Conservation (phyloP, 2,329 filamentous ascomycete species). For the Septoria petroselini region DNA sequence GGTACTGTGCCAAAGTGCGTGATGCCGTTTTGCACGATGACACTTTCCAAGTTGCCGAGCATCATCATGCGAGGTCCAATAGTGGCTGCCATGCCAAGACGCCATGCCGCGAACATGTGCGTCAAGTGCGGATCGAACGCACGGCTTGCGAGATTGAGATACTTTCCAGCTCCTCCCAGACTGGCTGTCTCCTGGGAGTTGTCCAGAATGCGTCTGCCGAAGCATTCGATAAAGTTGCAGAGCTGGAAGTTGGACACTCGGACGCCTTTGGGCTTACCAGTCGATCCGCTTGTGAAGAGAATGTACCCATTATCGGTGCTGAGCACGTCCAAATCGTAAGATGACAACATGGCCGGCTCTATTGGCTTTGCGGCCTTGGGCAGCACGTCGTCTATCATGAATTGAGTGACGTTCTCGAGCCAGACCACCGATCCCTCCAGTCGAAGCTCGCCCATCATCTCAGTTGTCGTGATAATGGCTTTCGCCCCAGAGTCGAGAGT, state of each 20-base stretch:
- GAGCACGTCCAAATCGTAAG: background rate
- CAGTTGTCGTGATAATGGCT: slow-evolving; percentile 10
- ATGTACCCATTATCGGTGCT: background rate
- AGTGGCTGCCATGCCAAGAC: slow-evolving; percentile 6
- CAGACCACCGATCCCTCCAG: background rate
- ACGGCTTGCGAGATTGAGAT: slow-evolving; percentile 5
- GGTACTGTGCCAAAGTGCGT: slow-evolving; percentile 5
- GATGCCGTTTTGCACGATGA: background rate
- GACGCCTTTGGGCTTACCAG: slow-evolving; percentile 17
- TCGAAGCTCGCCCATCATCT: slow-evolving; percentile 5
- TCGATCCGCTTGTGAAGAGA: slow-evolving; percentile 14
- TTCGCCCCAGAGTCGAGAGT: slow-evolving; percentile 8
- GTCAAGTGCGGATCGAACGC: slow-evolving; percentile 7
- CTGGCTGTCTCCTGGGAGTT: background rate
- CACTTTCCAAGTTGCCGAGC: background rate
- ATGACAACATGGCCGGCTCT: background rate
- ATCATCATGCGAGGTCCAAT: slow-evolving; percentile 1
- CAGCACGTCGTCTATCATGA: background rate
- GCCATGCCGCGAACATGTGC: slow-evolving; percentile 10
- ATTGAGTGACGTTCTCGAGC: background rate
- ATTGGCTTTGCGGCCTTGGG: background rate
- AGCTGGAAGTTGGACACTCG: slow-evolving; percentile 10
- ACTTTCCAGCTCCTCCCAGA: slow-evolving; percentile 3
- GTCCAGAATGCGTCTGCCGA: background rate
- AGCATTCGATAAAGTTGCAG: background rate